These are phyloP conservation scores for Paraphysoderma sedebokerense DNA, from an alignment of 371 early-diverging fungal species.

Conservation along the genomic window DNA sequence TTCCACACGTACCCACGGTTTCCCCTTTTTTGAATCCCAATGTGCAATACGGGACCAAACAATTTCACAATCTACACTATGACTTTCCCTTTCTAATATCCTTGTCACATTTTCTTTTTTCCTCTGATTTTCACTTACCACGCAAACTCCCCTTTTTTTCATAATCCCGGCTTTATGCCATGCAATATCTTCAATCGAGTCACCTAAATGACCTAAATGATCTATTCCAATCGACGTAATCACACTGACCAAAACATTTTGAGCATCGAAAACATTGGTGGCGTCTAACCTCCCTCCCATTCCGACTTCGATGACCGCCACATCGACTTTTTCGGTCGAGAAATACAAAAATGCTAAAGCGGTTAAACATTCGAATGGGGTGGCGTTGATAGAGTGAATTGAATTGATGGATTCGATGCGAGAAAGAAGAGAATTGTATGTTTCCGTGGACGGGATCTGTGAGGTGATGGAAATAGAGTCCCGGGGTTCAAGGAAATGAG, in stretches of 20 bases:
- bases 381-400: constrained; percentile 6
- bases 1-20: no score
- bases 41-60: no score
- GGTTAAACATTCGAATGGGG: constrained; percentile 44
- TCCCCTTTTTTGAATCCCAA: no score
- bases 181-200: constrained; percentile 42
- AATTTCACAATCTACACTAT: no score
- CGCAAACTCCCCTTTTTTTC: no score
- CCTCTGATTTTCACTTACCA: no score
- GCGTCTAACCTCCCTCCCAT: constrained; percentile 66
- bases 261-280: constrained; percentile 48
- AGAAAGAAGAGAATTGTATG: constrained; percentile 20
- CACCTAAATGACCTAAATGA: constrained; percentile 54
- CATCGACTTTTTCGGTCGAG: constrained; percentile 25
- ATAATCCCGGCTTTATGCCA: constrained; percentile 63
- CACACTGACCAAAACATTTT: constrained; percentile 23
- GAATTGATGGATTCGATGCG: constrained; percentile 1
- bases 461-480: constrained; percentile 47
- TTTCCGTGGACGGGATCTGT: constrained; percentile 13
- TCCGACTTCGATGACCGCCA: constrained; percentile 65
- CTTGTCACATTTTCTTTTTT: no score
- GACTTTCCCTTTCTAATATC: no score
- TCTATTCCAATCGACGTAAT: constrained; percentile 54
- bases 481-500: constrained; percentile 45
- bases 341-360: constrained; percentile 40